phyloP scores from a whole-genome alignment of 257 asterid species.

The Galeopsis tetrahit region DNA sequence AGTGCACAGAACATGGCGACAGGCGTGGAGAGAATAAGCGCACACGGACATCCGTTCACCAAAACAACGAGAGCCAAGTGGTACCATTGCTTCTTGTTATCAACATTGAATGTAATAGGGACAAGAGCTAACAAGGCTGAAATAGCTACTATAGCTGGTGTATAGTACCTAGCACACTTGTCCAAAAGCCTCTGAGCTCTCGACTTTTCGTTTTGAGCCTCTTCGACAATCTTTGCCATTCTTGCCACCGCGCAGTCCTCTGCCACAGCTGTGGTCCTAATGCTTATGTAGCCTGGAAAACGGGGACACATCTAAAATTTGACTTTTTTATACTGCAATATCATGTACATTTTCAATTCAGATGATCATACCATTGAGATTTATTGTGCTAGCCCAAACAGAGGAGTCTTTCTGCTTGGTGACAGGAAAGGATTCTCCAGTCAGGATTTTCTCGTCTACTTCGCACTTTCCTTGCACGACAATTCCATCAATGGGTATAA shows the following conservation, averaged over 20 bases:
- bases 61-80: constrained; percentile 15
- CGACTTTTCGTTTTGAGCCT: not conserved
- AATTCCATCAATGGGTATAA: constrained; percentile 8
- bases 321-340: too few relatives aligned
- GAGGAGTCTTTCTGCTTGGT: not conserved
- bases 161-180: constrained; percentile 8
- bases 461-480: constrained; percentile 2
- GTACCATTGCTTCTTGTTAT: constrained; percentile 1
- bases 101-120: not conserved
- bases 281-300: constrained; percentile 14
- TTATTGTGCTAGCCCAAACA: constrained; percentile 19
- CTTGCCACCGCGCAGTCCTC: constrained; percentile 5
- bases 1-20: constrained; percentile 14
- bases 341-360: too few relatives aligned
- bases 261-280: not conserved
- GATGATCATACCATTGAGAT: not conserved
- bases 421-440: constrained; percentile 8
- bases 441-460: constrained; percentile 6
- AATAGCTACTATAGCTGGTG: constrained; percentile 17
- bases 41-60: constrained; percentile 14
- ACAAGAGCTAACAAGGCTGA: not conserved
- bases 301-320: not conserved
- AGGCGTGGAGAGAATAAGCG: not conserved
- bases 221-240: constrained; percentile 11
- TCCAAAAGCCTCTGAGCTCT: constrained; percentile 20